Base-by-base conservation (phyloP, 1,284 basidiomycete genomes). In the Naganishia sp. region DNA sequence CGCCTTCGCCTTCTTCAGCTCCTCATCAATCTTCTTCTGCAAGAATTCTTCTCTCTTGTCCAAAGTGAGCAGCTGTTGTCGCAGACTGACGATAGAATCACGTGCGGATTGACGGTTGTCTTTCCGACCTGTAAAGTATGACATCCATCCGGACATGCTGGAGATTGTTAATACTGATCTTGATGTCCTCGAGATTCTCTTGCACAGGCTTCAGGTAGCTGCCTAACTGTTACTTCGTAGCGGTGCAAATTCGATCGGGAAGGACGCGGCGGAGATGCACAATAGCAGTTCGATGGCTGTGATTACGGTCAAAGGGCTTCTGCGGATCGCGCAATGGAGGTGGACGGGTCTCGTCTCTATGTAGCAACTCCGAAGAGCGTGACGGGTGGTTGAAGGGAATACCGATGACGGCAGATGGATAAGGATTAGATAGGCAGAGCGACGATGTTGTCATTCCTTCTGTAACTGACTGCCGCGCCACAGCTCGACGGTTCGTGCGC, bases 41-140 rank as follows among this genome's bases (percentile, higher is more conserved):
- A 98, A 83, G 80, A 92, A 85, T 80, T 98, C 94, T 83, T 99
- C 96, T 84, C 97, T 97, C 91, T 98, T 99, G 85, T 98, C 94
- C 72, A 99, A 88, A 87, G 97, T 90, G 80, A 94, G 87, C 70
- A 94, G 84, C 77, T 94, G 90, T 80, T 92, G 88, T 73, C 93
- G 86, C 72, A 95, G 83, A 42, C 82, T 84, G 68, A 95, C 89
- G 77, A 95, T 95, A 55, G 93, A 90, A 77, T 93, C 90, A 73
- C 91, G 85, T 43, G 91, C 87, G 43, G 86, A 83, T 78, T 88
- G 86, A 78, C 90, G 90, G 42, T 89, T 83, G 77, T 94, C 90
- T 76, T 87, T 87, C 53, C 87, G 87, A 76, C 79, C 80, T 45
- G 77, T 78, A 67, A 82, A 78, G 82, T 88, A 93, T 76, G 87